Evolutionary conservation across 768 basidiomycete species (phyloP), one percentile per base, ranked within the genome.

Genomic region (Antrodiella citrinella): DNA sequence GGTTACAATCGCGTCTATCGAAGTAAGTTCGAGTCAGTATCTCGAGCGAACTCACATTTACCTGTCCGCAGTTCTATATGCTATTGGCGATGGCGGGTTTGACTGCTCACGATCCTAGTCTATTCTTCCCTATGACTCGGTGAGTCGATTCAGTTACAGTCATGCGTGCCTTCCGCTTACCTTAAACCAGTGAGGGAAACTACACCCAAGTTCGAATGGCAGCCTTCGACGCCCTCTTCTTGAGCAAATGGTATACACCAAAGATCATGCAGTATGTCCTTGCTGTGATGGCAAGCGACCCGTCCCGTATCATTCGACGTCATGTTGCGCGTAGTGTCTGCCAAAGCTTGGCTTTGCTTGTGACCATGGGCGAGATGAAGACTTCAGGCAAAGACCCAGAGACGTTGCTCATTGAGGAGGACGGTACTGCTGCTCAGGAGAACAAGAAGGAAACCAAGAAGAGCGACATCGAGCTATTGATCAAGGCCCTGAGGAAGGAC

Each of bases 211-310:
- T 99, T 42, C 85, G 96, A 43, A 78, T 91, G 42, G 84, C 89
- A 3, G 95, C 96, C 3, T 96, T 99, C 58, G 96, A 99, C 66
- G 89, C 91, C 26, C 75, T 98, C 9, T 84, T 95, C 73, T 69
- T 92, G 63, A 86, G 86, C 51, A 84, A 91, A 68, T 86, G 92
- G 91, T 84, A 91, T 63, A 75, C 84, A 1, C 82, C 83, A 26
- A 78, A 81, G 59, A 82, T 94, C 58, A 87, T 90, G 80, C 80
- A 81, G 12, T 97, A 97, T 61, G 73, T 97, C 55, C 75, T 95
- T 45, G 78, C 89, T 9, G 86, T 96, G 50, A 83, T 95, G 71
- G 80, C 84, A 5, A 77, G 84, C 59, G 96, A 99, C 62, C 74
- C 86, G 7, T 97, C 91, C 2, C 81, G 86, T 13, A 66, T 78